Evolutionary conservation across 106 monocot species (phyloP), one percentile per base, ranked within the genome.

Genomic region (Allium fistulosum): DNA sequence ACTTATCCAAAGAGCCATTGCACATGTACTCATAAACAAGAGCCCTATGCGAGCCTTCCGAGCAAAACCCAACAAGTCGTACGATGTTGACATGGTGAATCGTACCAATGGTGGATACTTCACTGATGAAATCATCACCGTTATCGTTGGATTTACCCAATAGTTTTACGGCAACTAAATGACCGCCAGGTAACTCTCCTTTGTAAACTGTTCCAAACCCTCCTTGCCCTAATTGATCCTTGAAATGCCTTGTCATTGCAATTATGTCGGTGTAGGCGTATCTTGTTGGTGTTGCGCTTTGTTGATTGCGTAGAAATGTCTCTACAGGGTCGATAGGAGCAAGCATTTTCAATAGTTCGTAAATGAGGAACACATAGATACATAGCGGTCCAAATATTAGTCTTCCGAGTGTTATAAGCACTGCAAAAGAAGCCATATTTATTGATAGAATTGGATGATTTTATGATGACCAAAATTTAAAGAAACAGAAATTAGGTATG

Each of bases 71-170:
- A 4, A 83, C 26, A 14, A 87, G 80, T 14, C 67, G 57, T 5
- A 83, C 80, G 2, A 83, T 46, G 18, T 86, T 82, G 9, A 69
- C 18, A 52, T 87, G 86, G 60, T 83, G 76, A 28, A 87, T 87
- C 52, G 73, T 70, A 15, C 82, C 79, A 11, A 87, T 79, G 46
- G 82, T 83, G 28, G 82, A 66, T 59, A 87, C 79, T 65, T 87
- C 86, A 9, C 53, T 87, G 71, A 75, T 80, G 74, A 86, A 82
- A 3, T 79, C 85, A 14, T 86, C 81, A 3, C 81, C 81, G 7
- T 78, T 75, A 56, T 51, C 50, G 9, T 46, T 68, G 13, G 66
- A 76, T 22, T 74, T 62, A 17, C 11, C 51, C 6, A 86, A 58
- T n/a, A 79, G 53, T 71, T 86, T 82, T 26, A 86, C 53, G 9